Conservation (phyloP, 495 filamentous ascomycete genomes). For the Xylaria flabelliformis region DNA sequence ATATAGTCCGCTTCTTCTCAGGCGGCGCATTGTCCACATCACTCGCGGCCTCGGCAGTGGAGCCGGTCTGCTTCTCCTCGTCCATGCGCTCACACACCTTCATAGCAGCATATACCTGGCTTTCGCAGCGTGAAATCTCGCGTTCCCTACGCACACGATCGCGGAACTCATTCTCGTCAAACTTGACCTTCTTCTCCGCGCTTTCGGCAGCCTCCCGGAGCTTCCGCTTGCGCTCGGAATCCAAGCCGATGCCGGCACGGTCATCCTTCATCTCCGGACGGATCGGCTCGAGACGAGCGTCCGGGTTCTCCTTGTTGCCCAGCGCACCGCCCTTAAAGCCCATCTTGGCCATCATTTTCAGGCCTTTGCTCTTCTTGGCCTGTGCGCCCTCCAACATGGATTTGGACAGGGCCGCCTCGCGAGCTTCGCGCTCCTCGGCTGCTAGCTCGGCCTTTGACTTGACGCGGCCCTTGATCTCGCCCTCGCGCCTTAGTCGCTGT, state of each 20-base stretch:
- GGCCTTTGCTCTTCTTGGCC: conserved; percentile 72
- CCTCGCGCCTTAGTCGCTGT: conserved; percentile 60
- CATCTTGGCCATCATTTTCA: conserved; percentile 96
- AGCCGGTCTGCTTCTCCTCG: conserved; percentile 44
- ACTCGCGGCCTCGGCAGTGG: not conserved
- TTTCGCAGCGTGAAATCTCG: conserved; percentile 72
- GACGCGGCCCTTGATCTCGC: conserved; percentile 63
- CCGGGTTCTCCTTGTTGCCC: conserved; percentile 58
- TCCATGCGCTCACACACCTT: conserved; percentile 81
- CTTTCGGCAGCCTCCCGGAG: conserved; percentile 68
- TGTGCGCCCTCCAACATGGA: conserved; percentile 62
- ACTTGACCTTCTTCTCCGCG: conserved; percentile 63
- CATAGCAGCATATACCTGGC: conserved; percentile 74
- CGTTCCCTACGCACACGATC: conserved; percentile 74
- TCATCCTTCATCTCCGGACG: conserved; percentile 69
- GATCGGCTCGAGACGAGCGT: conserved; percentile 27
- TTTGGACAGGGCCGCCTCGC: conserved; percentile 75
- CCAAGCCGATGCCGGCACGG: conserved; percentile 84
- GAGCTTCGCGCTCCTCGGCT: conserved; percentile 68
- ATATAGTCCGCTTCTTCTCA: conserved; percentile 53
- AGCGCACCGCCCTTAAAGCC: conserved; percentile 81
- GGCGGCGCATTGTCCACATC: conserved; percentile 24
- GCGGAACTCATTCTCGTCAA: conserved; percentile 77
- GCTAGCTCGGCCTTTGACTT: conserved; percentile 86
- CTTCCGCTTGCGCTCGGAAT: conserved; percentile 82